phyloP scores from a whole-genome alignment of 805 yeast genomes.

The Dipodascopsis uninucleata region DNA sequence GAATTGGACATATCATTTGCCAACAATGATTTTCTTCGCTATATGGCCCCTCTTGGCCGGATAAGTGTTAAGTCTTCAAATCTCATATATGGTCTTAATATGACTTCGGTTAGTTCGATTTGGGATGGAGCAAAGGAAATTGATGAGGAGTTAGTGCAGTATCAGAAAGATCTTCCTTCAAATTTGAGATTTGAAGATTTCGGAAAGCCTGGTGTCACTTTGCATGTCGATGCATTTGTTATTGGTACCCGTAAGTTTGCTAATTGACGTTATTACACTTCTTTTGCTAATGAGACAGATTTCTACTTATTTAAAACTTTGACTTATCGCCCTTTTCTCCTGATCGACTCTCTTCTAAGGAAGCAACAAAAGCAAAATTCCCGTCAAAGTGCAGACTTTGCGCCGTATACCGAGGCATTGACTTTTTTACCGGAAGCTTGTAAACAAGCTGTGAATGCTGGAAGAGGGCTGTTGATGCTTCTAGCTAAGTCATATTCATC shows the following conservation, averaged over 20 bases:
- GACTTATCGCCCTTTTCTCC: constrained; percentile 23
- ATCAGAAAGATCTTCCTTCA: constrained; percentile 12
- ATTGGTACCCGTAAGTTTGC: constrained; percentile 22
- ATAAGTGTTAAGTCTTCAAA: constrained; percentile 18
- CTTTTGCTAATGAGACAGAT: constrained; percentile 10
- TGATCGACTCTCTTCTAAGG: constrained; percentile 17
- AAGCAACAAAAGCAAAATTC: constrained; percentile 11
- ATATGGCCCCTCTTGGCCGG: constrained; percentile 22
- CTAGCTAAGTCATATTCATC: constrained; percentile 25
- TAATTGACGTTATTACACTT: background rate
- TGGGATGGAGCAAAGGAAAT: constrained; percentile 21
- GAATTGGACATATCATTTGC: constrained; percentile 19
- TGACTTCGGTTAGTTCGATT: constrained; percentile 14
- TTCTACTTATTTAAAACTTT: constrained; percentile 22
- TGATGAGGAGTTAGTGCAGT: constrained; percentile 14
- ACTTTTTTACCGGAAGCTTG: constrained; percentile 26
- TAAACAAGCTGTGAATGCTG: constrained; percentile 25
- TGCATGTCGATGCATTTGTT: constrained; percentile 25
- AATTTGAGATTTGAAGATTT: constrained; percentile 20
- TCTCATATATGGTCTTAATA: constrained; percentile 17
- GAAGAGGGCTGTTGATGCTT: constrained; percentile 17
- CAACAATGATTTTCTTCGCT: constrained; percentile 18
- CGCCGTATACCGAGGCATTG: constrained; percentile 11
- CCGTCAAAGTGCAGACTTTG: constrained; percentile 6
- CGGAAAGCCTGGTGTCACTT: constrained; percentile 20